phyloP scores from a whole-genome alignment of 495 filamentous ascomycete genomes.

The Penicillium maclennaniae region DNA sequence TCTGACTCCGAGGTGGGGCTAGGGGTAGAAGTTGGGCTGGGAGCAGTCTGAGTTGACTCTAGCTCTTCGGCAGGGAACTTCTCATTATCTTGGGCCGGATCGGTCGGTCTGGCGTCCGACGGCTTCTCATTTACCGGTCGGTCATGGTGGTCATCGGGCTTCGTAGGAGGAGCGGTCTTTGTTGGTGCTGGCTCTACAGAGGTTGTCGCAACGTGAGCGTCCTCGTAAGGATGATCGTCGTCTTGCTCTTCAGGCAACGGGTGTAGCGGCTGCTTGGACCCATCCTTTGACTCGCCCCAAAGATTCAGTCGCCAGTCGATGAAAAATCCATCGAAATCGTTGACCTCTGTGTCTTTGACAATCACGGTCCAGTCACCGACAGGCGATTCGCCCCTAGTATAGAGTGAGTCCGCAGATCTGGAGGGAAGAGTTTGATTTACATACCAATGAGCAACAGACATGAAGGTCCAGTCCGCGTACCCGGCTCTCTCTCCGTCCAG shows the following conservation, averaged over 20 bases:
- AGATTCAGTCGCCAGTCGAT: constrained; percentile 91
- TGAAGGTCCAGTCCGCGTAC: constrained; percentile 98
- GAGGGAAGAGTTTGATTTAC: constrained; percentile 18
- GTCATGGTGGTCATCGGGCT: constrained; percentile 67
- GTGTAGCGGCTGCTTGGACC: constrained; percentile 61
- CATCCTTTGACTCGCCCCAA: constrained; percentile 85
- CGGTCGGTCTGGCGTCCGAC: constrained; percentile 2
- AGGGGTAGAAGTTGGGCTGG: constrained; percentile 39
- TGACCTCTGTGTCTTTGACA: constrained; percentile 80
- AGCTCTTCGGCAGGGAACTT: constrained; percentile 15
- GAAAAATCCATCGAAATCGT: constrained; percentile 72
- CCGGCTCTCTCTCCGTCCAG: constrained; percentile 60
- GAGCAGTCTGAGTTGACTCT: constrained; percentile 27
- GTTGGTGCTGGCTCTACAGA: constrained; percentile 44
- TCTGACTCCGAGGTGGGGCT: constrained; percentile 40
- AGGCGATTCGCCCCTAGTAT: constrained; percentile 77
- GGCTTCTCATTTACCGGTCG: constrained; percentile 69
- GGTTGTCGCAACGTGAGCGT: constrained; percentile 51
- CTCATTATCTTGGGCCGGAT: background rate
- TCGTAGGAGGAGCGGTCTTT: constrained; percentile 38
- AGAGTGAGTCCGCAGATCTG: constrained; percentile 6
- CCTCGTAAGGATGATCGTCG: constrained; percentile 70
- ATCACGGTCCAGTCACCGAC: constrained; percentile 86
- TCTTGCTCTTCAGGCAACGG: constrained; percentile 84
- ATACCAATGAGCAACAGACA: constrained; percentile 95